Evolutionary conservation across 768 basidiomycete genomes (phyloP).

Genomic region (Amanita thiersii): DNA sequence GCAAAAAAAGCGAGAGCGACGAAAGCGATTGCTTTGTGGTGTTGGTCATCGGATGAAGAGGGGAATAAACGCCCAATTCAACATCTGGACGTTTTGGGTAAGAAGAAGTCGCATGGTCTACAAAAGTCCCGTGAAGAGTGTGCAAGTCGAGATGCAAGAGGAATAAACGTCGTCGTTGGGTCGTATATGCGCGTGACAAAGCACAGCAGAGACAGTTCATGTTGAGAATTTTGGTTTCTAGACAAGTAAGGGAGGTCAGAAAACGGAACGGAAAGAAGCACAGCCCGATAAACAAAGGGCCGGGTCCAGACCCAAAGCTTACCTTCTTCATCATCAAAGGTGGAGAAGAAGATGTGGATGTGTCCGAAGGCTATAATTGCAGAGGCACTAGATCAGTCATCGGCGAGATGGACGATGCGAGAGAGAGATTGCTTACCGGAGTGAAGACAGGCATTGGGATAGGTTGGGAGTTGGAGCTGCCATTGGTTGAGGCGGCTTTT

Average conservation of each 20-base stretch:
- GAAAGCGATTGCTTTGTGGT: slow-evolving; percentile 1
- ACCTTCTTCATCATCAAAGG: slow-evolving; percentile 53
- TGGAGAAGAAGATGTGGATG: slow-evolving; percentile 21
- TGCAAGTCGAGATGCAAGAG: not conserved
- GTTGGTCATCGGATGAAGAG: no score
- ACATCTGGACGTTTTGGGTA: not conserved
- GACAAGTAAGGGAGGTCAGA: not conserved
- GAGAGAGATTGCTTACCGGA: slow-evolving; percentile 6
- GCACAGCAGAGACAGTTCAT: slow-evolving; percentile 12
- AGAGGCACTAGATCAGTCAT: not conserved
- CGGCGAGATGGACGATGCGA: no score
- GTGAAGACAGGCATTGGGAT: slow-evolving; percentile 2
- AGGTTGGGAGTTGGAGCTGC: not conserved
- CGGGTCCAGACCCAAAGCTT: slow-evolving; percentile 15
- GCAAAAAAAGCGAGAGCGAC: slow-evolving; percentile 14
- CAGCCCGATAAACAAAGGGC: slow-evolving; percentile 5
- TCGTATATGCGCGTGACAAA: no score
- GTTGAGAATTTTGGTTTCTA: slow-evolving; percentile 22
- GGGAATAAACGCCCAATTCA: no score
- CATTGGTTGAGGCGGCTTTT: slow-evolving; percentile 38
- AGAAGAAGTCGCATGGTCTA: slow-evolving; percentile 5
- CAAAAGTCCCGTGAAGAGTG: slow-evolving; percentile 9
- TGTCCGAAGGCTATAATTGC: slow-evolving; percentile 4
- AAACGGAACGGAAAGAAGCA: not conserved
- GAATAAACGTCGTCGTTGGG: slow-evolving; percentile 1